Evolutionary conservation across 345 rosid species (phyloP), one percentile per base, ranked within the genome.

Genomic region (Citrus mangshanensis): DNA sequence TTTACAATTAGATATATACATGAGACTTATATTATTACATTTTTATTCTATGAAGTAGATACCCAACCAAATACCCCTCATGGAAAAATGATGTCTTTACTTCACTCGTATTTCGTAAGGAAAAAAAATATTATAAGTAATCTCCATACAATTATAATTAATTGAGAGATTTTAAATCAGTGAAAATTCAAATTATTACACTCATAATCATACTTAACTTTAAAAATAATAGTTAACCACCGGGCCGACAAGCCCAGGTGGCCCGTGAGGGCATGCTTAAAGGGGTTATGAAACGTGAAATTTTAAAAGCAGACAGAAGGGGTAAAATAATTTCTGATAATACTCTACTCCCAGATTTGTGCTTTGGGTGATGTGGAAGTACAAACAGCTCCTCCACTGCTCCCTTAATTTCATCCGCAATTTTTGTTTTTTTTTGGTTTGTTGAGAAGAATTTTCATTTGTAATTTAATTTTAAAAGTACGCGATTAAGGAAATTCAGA

Each of bases 131-230:
- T 32, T 32, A 32, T 32, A 32, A 32, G 0, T 0, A 32, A 32
- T 32, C 0, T 32, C 0, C 0, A 32, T 4, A 32, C 0, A 32
- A 32, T 32, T 32, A 32, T 32, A 32, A 32, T 32, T 32, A 32
- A 32, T 32, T 32, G 0, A 32, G 0, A 32, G 0, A 32, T 3
- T 32, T 32, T 32, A 0, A 32, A 0, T 32, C 0, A 0, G 0
- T 34, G 0, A 0, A 0, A 0, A 4, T 0, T 34, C 0, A 34
- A 34, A 5, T 0, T 0, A 34, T 34, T 34, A 0, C 1, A 1
- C 6, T 34, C 0, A 5, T 34, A 4, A 34, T 5, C 0, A 5
- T 34, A 32, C 0, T 32, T 32, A 4, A 32, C 0, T 32, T 32
- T 32, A 34, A 34, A 0, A 0, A 4, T 4, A 34, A 34, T 4